Base-by-base conservation (phyloP, 108 stramenopile species). In the Mediolabrus comicus region DNA sequence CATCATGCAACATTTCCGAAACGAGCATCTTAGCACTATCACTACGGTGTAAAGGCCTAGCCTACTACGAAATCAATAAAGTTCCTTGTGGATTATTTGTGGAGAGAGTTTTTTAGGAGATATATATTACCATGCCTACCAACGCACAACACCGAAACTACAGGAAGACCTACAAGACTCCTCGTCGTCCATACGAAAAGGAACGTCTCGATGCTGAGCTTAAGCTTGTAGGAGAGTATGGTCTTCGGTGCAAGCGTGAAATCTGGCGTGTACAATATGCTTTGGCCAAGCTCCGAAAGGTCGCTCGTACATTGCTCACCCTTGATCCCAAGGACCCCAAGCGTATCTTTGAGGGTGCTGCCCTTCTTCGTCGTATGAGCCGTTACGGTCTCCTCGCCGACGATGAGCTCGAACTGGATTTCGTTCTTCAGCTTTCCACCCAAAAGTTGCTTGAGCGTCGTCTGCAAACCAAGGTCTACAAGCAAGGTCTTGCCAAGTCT, bases 171-270 rank as follows among this genome's bases (percentile, higher is more conserved):
- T 98, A 83, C 90, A 96, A 96, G 90, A 98, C 99, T 41, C 98
- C 98, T 69, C 95, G 99, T 71, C 97, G 99, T 84, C 97, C 99
- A n/a, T 99, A 83, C 96, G 99, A 99, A 87, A 99, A 98, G 96
- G 99, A 99, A 79, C 96, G 96, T 82, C 88, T 97, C 49, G 98
- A 97, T 82, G 95, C 94, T 66, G 98, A 97, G 87, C 90, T 97
- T 69, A 89, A 90, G 84, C 95, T 98, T 41, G 97, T 98, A 41
- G 99, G 99, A 81, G 98, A 99, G 86, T 98, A 99, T 86, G 99
- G 99, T 43, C 96, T 99, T 53, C 90, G 99, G 65, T 98, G 98
- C 95, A 99, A 99, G 97, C 95, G 98, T 74, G 99, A 99, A 81
- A 98, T 99, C 88, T 99, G 99, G 99, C 97, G 99, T 60, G 95